These are phyloP conservation scores for Blastocystis sp. DNA, from an alignment of 352 stramenopile genomes.

Conservation along the genomic window DNA sequence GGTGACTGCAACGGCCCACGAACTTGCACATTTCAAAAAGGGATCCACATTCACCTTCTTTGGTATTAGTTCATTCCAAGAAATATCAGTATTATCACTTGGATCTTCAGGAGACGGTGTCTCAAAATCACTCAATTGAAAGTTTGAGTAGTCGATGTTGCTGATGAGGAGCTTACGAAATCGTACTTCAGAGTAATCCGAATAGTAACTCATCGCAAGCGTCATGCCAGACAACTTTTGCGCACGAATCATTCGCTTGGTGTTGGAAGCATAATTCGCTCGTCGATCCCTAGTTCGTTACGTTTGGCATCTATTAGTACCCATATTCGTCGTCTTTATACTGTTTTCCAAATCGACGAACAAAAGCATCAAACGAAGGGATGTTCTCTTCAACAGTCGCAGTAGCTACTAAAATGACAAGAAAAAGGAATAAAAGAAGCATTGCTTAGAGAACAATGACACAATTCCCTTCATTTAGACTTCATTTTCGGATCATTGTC, in stretches of 20 bases:
- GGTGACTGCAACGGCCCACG: slow-evolving; percentile 32
- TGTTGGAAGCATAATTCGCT: slow-evolving; percentile 10
- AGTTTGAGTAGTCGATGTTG: slow-evolving; percentile 28
- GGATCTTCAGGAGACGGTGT: background rate
- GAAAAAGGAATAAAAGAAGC: background rate
- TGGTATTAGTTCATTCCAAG: background rate
- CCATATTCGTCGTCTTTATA: slow-evolving; percentile 60
- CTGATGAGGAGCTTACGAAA: slow-evolving; percentile 4
- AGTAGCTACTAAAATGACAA: background rate
- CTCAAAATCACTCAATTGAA: background rate
- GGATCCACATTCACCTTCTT: slow-evolving; percentile 7
- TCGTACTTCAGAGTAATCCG: slow-evolving; percentile 42
- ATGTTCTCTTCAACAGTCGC: background rate
- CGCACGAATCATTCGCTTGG: background rate
- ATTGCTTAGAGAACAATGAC: background rate
- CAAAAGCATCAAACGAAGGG: slow-evolving; percentile 27
- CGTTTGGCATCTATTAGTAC: background rate
- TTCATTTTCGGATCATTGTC: background rate
- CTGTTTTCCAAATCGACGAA: slow-evolving; percentile 23
- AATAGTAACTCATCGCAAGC: slow-evolving; percentile 10
- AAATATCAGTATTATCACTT: background rate
- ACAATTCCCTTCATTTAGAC: background rate
- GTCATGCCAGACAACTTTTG: background rate
- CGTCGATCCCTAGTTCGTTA: background rate
- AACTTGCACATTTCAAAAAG: slow-evolving; percentile 27